Conservation (phyloP, 768 basidiomycete genomes). For the Suillus bovinus region DNA sequence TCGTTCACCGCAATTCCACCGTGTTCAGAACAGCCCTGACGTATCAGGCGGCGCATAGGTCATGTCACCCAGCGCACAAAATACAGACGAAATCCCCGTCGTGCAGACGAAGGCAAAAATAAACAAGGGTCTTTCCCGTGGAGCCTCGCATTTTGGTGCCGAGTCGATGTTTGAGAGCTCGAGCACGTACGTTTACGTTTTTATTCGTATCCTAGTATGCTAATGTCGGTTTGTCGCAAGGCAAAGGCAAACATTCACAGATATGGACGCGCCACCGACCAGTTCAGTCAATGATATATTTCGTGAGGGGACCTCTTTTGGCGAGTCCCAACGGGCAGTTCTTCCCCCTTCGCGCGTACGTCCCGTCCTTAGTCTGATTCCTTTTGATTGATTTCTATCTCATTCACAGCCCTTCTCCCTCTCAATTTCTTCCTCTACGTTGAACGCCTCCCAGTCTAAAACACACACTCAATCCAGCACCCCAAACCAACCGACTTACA, state of each 20-base stretch:
- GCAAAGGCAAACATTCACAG: conserved; percentile 61
- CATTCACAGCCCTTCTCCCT: conserved; percentile 22
- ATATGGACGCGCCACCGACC: conserved; percentile 82
- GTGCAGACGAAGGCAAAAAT: conserved; percentile 82
- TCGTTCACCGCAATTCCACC: neutral
- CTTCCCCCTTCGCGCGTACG: conserved; percentile 20
- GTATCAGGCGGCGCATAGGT: conserved; percentile 18
- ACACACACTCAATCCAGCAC: conserved; percentile 28
- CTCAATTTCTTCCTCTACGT: conserved; percentile 19
- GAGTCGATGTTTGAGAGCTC: conserved; percentile 84
- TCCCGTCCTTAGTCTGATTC: neutral
- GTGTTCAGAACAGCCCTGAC: neutral
- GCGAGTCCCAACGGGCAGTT: conserved; percentile 26
- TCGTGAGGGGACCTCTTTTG: conserved; percentile 42
- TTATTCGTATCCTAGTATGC: conserved; percentile 6
- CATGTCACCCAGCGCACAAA: conserved; percentile 55
- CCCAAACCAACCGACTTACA: conserved; percentile 49
- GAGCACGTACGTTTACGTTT: conserved; percentile 21
- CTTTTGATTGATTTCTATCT: neutral
- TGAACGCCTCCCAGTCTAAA: conserved; percentile 15
- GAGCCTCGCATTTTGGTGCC: conserved; percentile 74
- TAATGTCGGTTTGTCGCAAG: conserved; percentile 31
- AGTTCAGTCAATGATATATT: conserved; percentile 76
- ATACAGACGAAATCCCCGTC: conserved; percentile 71
- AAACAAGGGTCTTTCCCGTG: conserved; percentile 65